Evolutionary conservation across 2,329 filamentous ascomycete species (phyloP).

Genomic region (Ophiostoma populinum): DNA sequence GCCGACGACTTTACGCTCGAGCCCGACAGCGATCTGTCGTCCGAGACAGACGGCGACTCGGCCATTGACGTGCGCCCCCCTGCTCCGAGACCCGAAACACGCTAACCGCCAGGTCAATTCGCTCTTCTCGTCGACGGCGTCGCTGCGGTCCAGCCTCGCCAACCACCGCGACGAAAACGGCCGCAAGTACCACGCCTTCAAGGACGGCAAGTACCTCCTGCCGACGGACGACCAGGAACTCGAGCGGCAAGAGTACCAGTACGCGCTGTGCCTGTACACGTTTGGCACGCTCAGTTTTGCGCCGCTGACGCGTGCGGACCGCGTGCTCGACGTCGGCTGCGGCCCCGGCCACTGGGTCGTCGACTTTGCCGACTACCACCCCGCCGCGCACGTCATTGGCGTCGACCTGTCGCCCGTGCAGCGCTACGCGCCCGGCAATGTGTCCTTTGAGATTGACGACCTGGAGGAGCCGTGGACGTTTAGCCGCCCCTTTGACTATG

Average conservation of each 20-base stretch:
- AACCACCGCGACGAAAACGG: constrained; percentile 20
- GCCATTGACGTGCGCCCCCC: constrained; percentile 16
- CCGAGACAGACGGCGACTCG: constrained; percentile 12
- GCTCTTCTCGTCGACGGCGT: constrained; percentile 18
- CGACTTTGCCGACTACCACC: constrained; percentile 15
- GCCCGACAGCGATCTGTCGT: constrained; percentile 5
- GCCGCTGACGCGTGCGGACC: constrained; percentile 23
- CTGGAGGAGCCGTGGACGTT: constrained; percentile 16
- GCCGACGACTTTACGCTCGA: constrained; percentile 4
- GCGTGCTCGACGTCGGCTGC: constrained; percentile 32
- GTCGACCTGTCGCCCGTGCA: constrained; percentile 15
- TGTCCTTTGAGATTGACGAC: constrained; percentile 15
- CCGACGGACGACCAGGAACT: constrained; percentile 24
- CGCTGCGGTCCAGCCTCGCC: constrained; percentile 16
- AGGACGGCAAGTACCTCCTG: constrained; percentile 21
- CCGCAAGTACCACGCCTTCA: constrained; percentile 22
- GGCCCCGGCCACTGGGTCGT: constrained; percentile 23
- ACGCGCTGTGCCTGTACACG: constrained; percentile 22
- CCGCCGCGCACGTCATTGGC: constrained; percentile 15
- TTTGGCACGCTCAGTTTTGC: constrained; percentile 27
- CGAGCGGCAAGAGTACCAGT: constrained; percentile 20
- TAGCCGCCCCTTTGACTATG: constrained; percentile 15
- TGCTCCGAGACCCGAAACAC: not conserved
- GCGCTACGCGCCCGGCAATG: constrained; percentile 14
- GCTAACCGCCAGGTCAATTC: constrained; percentile 14